Evolutionary conservation across 148 eudicot species (phyloP), one percentile per base, ranked within the genome.

Genomic region (Cornus florida): DNA sequence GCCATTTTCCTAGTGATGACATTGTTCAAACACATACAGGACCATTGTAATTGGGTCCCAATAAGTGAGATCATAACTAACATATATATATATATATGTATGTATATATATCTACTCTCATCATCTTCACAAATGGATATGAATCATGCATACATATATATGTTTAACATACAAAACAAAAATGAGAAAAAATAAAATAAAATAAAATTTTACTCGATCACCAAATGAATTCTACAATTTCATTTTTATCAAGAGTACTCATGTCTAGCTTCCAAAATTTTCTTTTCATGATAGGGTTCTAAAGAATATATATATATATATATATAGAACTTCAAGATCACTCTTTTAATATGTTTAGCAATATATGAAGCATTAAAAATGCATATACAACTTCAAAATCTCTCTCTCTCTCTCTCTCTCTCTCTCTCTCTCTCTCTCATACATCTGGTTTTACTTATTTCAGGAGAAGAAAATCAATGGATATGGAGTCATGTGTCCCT

Each of bases 401-500:
- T 28, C 28, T 28, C 28, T 28, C 28, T 28, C 28, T 28, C 28
- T 73, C 50, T 60, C 39, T 33, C 9, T 48, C 60, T 24, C 65
- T 62, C 32, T 39, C 59, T 23, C 69, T 79, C 14, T 35, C 11
- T 38, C 38, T 68, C 67, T 24, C 71, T 14, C 67, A 3, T 31
- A 14, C 4, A 32, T 56, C 31, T 74, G 53, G 68, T 9, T 65
- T 33, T 41, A 28, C 1, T 62, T 53, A 11, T 77, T 28, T 46
- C 77, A 69, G 79, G 80, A 72, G 56, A 70, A 56, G 75, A 31
- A 46, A 14, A 70, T 23, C 53, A 19, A 92, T 87, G 93, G 93
- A 91, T 33, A 87, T 72, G 46, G 97, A 90, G 62, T 82, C 95
- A 65, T 84, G 91, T 83, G 94, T 94, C 0, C 98, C 98, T 39